A percentile compares a stretch with the other conserved stretches of the same genome.
These are phyloP conservation scores for Xylaria sp. DNA, from an alignment of 2,329 filamentous ascomycete genomes.

Conservation along the genomic window DNA sequence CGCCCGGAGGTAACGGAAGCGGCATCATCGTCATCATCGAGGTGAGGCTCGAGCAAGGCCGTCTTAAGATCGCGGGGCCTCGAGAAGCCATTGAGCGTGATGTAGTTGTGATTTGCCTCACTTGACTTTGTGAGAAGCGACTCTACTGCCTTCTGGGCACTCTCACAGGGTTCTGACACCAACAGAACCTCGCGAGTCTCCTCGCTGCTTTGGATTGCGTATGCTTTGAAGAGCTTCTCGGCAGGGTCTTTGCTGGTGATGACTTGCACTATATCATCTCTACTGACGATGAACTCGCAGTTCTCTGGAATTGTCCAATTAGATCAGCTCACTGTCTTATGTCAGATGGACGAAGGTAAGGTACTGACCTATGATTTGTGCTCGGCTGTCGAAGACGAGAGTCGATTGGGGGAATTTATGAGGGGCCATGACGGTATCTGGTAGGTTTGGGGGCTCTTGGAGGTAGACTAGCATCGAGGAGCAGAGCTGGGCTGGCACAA, in stretches of 20 bases:
- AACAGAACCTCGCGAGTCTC: conserved; percentile 43
- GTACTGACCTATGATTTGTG: conserved; percentile 46
- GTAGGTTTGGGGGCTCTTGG: conserved; percentile 32
- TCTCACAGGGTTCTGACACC: conserved; percentile 41
- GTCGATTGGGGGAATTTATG: conserved; percentile 16
- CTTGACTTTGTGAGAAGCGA: conserved; percentile 48
- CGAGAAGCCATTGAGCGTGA: conserved; percentile 45
- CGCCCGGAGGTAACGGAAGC: conserved; percentile 43
- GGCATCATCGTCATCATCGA: conserved; percentile 41
- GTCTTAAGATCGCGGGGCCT: conserved; percentile 39
- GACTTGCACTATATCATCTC: conserved; percentile 45
- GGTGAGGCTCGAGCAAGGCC: conserved; percentile 25
- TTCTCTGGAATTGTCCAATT: conserved; percentile 43
- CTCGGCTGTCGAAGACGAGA: conserved; percentile 42
- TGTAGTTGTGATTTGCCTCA: conserved; percentile 46
- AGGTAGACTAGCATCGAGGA: conserved; percentile 45
- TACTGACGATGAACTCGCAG: conserved; percentile 47
- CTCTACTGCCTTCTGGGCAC: conserved; percentile 40
- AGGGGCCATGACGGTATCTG: conserved; percentile 39
- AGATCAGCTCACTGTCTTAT: conserved; percentile 17
- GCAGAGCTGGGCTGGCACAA: conserved; percentile 25
- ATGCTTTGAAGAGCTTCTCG: conserved; percentile 43
- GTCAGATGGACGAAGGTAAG: conserved; percentile 10
- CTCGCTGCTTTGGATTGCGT: conserved; percentile 43
- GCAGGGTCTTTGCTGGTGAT: conserved; percentile 41